Percentiles rank a stretch among this genome's conserved stretches.
Evolutionary conservation across 441 rosid species (phyloP).

Genomic region (Jatropha multifida): DNA sequence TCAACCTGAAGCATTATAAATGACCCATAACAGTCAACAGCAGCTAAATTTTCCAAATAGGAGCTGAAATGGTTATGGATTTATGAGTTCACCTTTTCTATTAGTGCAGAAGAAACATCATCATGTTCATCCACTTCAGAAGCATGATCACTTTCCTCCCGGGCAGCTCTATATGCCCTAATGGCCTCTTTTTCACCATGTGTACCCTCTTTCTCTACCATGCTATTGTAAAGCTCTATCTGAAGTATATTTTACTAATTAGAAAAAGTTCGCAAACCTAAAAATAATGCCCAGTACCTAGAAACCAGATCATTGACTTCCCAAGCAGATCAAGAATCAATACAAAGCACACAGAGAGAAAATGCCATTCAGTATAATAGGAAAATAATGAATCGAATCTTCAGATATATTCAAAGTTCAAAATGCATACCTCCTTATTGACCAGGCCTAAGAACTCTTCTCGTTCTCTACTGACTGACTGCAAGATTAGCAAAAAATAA

Average conservation of each 20-base stretch:
- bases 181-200: constrained; percentile 62
- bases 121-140: constrained; percentile 48
- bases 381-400: neutral
- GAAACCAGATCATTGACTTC: neutral
- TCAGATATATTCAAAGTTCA: constrained; percentile 14
- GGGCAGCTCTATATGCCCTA: constrained; percentile 73
- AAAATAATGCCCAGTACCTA: neutral
- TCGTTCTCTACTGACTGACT: constrained; percentile 94
- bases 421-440: constrained; percentile 71
- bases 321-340: constrained; percentile 15
- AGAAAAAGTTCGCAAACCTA: constrained; percentile 5
- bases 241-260: constrained; percentile 23
- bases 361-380: neutral
- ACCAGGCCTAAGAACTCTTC: constrained; percentile 86
- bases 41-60: constrained; percentile 4
- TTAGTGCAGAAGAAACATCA: constrained; percentile 74
- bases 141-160: constrained; percentile 52
- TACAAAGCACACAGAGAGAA: neutral
- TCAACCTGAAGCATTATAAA: constrained; percentile 51
- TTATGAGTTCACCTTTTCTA: constrained; percentile 51
- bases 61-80: neutral
- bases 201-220: constrained; percentile 65
- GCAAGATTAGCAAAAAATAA: constrained; percentile 32
- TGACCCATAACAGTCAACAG: constrained; percentile 22
- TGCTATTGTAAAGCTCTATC: constrained; percentile 77